Evolutionary conservation across 2,329 filamentous ascomycete genomes (phyloP).

Genomic region (Parasarocladium wereldwijsianum): DNA sequence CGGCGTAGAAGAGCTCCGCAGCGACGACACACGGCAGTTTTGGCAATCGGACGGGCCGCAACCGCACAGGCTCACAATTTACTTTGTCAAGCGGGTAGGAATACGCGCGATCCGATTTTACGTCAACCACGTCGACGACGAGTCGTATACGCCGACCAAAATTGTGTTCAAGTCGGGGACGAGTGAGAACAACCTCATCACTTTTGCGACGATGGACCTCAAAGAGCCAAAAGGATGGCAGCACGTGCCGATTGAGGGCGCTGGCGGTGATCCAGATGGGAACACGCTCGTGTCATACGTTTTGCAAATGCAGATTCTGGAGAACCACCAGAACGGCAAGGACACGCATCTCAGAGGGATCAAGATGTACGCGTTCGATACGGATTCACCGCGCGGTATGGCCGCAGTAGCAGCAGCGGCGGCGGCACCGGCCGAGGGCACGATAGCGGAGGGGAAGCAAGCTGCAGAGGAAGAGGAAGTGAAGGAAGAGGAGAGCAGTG

Average conservation of each 20-base stretch:
- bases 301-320: conserved; percentile 76
- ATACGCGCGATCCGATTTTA: conserved; percentile 69
- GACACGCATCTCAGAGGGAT: conserved; percentile 93
- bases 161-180: conserved; percentile 83
- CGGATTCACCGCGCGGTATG: conserved; percentile 26
- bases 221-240: conserved; percentile 80
- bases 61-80: conserved; percentile 68
- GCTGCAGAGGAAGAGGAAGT: no score
- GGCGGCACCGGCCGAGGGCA: conserved; percentile 5
- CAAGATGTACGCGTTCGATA: conserved; percentile 60
- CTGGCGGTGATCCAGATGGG: conserved; percentile 45
- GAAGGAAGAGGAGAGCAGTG: conserved; percentile 4
- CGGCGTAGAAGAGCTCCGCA: conserved; percentile 60
- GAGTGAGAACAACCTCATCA: conserved; percentile 78
- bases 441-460: conserved; percentile 3
- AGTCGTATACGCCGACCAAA: conserved; percentile 91
- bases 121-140: conserved; percentile 83
- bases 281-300: conserved; percentile 77
- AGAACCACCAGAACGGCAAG: conserved; percentile 98
- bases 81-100: conserved; percentile 71
- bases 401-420: background rate
- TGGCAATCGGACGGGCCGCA: conserved; percentile 84
- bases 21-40: conserved; percentile 56
- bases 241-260: conserved; percentile 51
- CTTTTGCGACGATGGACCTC: conserved; percentile 70